These are phyloP conservation scores for Neocatenulostroma microsporum DNA, from an alignment of 2,329 filamentous ascomycete species.

Conservation along the genomic window DNA sequence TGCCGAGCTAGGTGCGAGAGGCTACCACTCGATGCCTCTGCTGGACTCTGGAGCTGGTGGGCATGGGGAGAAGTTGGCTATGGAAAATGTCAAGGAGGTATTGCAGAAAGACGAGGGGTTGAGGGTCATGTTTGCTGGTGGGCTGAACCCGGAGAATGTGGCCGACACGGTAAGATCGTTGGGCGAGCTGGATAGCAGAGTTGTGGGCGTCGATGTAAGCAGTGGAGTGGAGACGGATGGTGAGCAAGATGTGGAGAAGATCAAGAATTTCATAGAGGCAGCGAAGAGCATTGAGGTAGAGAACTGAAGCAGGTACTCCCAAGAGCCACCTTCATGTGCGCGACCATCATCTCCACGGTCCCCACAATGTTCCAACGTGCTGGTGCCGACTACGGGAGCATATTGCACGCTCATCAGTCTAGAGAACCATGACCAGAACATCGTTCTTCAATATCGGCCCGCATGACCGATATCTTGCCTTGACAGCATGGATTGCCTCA, in stretches of 20 bases:
- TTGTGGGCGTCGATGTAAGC: slow-evolving; percentile 85
- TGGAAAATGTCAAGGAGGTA: slow-evolving; percentile 58
- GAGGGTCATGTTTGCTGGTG: slow-evolving; percentile 74
- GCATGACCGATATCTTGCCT: too few relatives aligned
- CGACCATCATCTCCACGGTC: too few relatives aligned
- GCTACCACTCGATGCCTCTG: slow-evolving; percentile 75
- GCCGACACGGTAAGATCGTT: slow-evolving; percentile 55
- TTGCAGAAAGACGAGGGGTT: slow-evolving; percentile 64
- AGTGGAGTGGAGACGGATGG: slow-evolving; percentile 86
- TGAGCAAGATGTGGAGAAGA: slow-evolving; percentile 71
- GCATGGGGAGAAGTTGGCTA: slow-evolving; percentile 70
- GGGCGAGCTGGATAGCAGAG: slow-evolving; percentile 52
- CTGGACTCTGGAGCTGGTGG: slow-evolving; percentile 80
- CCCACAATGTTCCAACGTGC: too few relatives aligned
- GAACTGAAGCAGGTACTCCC: too few relatives aligned
- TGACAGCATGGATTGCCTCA: too few relatives aligned
- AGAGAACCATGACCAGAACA: too few relatives aligned
- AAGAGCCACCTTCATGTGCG: too few relatives aligned
- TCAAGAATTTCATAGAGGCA: slow-evolving; percentile 67
- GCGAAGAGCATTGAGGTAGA: slow-evolving; percentile 49
- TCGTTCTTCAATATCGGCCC: too few relatives aligned
- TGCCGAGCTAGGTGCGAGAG: slow-evolving; percentile 62
- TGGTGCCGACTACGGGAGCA: too few relatives aligned
- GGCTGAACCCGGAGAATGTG: slow-evolving; percentile 74
- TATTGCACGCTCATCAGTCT: too few relatives aligned